Conservation (phyloP, 805 yeast genomes). For the Metschnikowia lochheadii region DNA sequence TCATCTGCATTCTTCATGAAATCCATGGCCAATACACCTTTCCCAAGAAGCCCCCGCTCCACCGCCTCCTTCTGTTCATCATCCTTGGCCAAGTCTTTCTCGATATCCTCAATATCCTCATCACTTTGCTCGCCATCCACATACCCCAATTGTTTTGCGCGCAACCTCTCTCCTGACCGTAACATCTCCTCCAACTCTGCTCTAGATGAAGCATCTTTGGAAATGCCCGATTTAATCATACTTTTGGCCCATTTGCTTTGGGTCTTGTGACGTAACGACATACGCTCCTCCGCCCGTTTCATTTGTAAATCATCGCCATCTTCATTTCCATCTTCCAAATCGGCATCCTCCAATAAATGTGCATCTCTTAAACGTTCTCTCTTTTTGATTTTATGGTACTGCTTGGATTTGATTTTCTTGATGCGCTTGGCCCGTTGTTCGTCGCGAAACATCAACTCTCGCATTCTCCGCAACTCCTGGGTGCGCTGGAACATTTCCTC, state of each 20-base stretch:
- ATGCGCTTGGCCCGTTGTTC: constrained; percentile 86
- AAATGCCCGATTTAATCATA: constrained; percentile 84
- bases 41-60: constrained; percentile 51
- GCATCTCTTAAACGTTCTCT: constrained; percentile 71
- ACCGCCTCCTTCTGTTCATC: constrained; percentile 34
- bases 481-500: constrained; percentile 75
- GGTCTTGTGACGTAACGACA: constrained; percentile 86
- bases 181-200: constrained; percentile 94
- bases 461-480: constrained; percentile 80
- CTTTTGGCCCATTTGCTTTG: constrained; percentile 87
- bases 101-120: constrained; percentile 47
- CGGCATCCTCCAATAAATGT: constrained; percentile 61
- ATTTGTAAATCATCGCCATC: constrained; percentile 72
- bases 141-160: constrained; percentile 66
- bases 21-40: constrained; percentile 91
- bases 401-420: constrained; percentile 91
- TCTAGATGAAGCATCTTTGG: constrained; percentile 79
- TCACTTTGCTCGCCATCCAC: constrained; percentile 55
- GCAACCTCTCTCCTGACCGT: constrained; percentile 75
- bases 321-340: constrained; percentile 41
- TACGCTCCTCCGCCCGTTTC: constrained; percentile 84
- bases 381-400: constrained; percentile 81
- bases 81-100: constrained; percentile 33
- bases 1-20: constrained; percentile 91
- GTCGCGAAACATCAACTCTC: constrained; percentile 95